A percentile compares a stretch with the other conserved stretches of the same genome.
Evolutionary conservation across 441 rosid species (phyloP).

Genomic region (Raphanus hybrid): DNA sequence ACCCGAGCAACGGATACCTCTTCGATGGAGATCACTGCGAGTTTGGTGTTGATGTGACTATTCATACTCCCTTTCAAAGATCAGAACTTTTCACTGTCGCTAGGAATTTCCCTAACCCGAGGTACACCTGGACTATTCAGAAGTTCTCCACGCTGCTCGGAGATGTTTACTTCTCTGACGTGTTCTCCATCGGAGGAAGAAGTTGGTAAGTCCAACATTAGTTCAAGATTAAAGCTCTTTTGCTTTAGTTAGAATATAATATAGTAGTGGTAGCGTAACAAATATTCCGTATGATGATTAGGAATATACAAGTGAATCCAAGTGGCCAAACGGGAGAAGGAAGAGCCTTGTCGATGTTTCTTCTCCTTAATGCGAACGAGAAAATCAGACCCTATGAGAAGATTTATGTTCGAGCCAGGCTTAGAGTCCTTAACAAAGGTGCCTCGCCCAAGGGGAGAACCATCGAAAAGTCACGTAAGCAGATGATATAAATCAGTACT

Average conservation of each 20-base stretch:
- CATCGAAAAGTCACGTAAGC: neutral
- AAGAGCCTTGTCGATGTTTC: neutral
- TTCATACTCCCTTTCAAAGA: neutral
- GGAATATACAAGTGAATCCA: neutral
- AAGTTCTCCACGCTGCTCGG: constrained; percentile 7
- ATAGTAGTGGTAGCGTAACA: neutral
- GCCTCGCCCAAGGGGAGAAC: neutral
- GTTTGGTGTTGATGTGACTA: constrained; percentile 40
- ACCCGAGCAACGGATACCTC: constrained; percentile 32
- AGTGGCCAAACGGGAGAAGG: neutral
- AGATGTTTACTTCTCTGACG: neutral
- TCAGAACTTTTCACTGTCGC: constrained; percentile 22
- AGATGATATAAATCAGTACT: too few species aligned
- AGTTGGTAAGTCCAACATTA: neutral
- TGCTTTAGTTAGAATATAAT: neutral
- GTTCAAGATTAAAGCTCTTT: neutral
- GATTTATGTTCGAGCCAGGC: constrained; percentile 19
- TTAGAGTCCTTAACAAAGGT: constrained; percentile 17
- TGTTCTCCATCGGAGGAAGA: neutral
- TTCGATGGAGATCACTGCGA: constrained; percentile 35
- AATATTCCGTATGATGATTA: neutral
- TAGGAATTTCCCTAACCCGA: neutral
- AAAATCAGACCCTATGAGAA: constrained; percentile 16
- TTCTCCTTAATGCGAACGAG: neutral
- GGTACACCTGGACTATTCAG: neutral